These are phyloP conservation scores for Exophiala lecanii-corni DNA, from an alignment of 2,329 filamentous ascomycete genomes.

Conservation along the genomic window DNA sequence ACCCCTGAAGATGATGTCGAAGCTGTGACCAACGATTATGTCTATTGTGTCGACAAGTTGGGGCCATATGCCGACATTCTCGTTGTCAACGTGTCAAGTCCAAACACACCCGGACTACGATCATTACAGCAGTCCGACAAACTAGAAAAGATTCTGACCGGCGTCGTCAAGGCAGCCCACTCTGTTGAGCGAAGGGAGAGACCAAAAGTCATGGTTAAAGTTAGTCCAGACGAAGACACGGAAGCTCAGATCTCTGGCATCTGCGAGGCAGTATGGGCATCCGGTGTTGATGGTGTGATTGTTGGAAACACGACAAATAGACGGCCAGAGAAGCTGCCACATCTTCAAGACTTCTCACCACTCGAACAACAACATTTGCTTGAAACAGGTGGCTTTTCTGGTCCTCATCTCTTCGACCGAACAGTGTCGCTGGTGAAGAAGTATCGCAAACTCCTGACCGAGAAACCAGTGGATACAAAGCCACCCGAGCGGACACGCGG, in stretches of 20 bases:
- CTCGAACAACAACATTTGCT: slow-evolving; percentile 64
- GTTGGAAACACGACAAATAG: slow-evolving; percentile 96
- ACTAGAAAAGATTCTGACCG: slow-evolving; percentile 71
- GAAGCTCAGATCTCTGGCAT: slow-evolving; percentile 82
- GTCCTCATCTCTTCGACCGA: slow-evolving; percentile 78
- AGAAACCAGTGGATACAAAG: slow-evolving; percentile 20
- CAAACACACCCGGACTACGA: slow-evolving; percentile 88
- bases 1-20: slow-evolving; percentile 81
- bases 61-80: slow-evolving; percentile 88
- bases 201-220: slow-evolving; percentile 93
- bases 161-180: slow-evolving; percentile 75
- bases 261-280: slow-evolving; percentile 74
- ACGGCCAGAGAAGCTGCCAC: slow-evolving; percentile 65
- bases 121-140: slow-evolving; percentile 81
- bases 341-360: slow-evolving; percentile 58
- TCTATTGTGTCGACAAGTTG: slow-evolving; percentile 79
- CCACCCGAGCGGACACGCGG: slow-evolving; percentile 4
- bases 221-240: slow-evolving; percentile 89
- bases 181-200: slow-evolving; percentile 64
- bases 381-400: slow-evolving; percentile 85
- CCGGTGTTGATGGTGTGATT: slow-evolving; percentile 90
- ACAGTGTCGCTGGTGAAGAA: slow-evolving; percentile 73
- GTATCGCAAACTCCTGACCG: slow-evolving; percentile 68
- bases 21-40: slow-evolving; percentile 73
- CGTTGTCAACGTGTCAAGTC: slow-evolving; percentile 97